Conservation (phyloP, 169 alveolate genomes). For the Blepharisma undulans region DNA sequence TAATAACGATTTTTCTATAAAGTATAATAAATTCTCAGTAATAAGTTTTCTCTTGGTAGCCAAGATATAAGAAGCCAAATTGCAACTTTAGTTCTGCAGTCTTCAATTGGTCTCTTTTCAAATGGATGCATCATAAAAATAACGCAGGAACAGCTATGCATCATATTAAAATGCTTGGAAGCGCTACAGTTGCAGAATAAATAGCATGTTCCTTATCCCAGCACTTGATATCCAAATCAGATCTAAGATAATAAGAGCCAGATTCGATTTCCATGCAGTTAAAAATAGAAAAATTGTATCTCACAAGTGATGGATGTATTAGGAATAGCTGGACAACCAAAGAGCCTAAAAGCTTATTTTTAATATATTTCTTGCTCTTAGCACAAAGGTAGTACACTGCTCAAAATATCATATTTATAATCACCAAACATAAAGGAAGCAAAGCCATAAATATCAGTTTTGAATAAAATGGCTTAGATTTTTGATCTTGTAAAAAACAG, state of each 20-base stretch:
- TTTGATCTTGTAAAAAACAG: conserved; percentile 33
- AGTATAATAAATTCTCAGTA: conserved; percentile 57
- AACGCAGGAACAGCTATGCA: conserved; percentile 31
- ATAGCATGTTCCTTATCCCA: neutral
- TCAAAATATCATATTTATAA: conserved; percentile 9
- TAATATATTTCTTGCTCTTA: neutral
- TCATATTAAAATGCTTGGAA: conserved; percentile 41
- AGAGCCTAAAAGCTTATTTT: neutral
- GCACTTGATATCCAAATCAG: conserved; percentile 30
- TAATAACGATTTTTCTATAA: conserved; percentile 48
- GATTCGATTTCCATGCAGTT: neutral
- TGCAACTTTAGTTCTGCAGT: conserved; percentile 4
- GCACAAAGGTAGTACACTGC: neutral
- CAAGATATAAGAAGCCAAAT: conserved; percentile 55
- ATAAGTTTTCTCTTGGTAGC: conserved; percentile 41
- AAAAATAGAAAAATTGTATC: conserved; percentile 6
- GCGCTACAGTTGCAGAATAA: neutral
- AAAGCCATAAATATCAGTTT: neutral
- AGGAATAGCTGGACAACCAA: conserved; percentile 38
- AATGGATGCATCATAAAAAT: neutral
- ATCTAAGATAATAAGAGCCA: neutral
- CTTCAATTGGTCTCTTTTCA: conserved; percentile 36
- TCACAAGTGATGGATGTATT: conserved; percentile 46
- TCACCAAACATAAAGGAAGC: neutral
- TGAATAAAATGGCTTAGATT: neutral